These are phyloP conservation scores for Hemisphaericaspora xylanilytica DNA, from an alignment of 1,139 yeast genomes.

Conservation along the genomic window DNA sequence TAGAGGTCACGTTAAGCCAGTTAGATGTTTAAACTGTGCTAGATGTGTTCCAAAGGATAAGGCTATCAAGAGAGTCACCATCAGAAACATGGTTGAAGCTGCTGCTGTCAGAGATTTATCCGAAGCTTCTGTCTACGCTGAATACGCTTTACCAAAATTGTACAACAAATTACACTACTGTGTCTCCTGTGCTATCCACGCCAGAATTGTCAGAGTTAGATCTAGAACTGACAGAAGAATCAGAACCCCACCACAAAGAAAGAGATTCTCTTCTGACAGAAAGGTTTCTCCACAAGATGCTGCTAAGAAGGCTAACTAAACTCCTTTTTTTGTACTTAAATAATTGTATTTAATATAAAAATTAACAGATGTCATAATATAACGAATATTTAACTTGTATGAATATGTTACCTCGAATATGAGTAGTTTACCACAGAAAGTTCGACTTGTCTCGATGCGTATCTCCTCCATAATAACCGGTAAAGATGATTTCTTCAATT, in stretches of 20 bases:
- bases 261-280: conserved; percentile 95
- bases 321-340: conserved; percentile 3
- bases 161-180: conserved; percentile 99
- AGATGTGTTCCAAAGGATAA: conserved; percentile 99
- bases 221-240: conserved; percentile 97
- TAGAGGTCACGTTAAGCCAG: conserved; percentile 99
- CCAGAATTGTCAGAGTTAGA: conserved; percentile 99
- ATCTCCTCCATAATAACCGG: too few species aligned
- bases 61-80: conserved; percentile 99
- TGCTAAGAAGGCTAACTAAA: conserved; percentile 77
- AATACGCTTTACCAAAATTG: conserved; percentile 99
- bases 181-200: conserved; percentile 99
- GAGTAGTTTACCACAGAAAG: too few species aligned
- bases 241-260: conserved; percentile 99
- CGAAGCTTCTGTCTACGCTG: conserved; percentile 98
- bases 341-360: conserved; percentile 7
- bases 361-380: conserved; percentile 5
- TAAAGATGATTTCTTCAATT: too few species aligned
- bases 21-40: conserved; percentile 99
- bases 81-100: conserved; percentile 99
- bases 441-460: too few species aligned
- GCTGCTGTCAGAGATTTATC: conserved; percentile 99
- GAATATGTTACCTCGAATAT: too few species aligned
- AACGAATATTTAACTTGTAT: neutral
- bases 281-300: conserved; percentile 97